A percentile compares a stretch with the other conserved stretches of the same genome.
phyloP scores from a whole-genome alignment of 1,139 yeast species.

The Pneumocystis sp. region DNA sequence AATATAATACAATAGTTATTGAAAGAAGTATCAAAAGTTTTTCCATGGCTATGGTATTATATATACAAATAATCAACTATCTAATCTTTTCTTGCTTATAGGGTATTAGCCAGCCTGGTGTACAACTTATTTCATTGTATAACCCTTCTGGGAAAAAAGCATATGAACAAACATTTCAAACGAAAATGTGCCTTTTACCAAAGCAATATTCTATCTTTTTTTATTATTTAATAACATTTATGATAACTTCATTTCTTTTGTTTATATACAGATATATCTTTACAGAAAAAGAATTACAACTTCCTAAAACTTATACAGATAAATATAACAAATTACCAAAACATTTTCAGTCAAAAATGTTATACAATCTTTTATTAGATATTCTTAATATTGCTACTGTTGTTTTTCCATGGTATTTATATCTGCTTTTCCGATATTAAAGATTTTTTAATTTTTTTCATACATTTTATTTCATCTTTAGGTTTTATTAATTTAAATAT shows the following conservation, averaged over 20 bases:
- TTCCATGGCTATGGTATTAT: constrained; percentile 57
- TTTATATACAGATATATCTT: background rate
- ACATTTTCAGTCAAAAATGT: background rate
- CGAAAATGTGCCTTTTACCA: constrained; percentile 17
- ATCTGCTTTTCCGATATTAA: background rate
- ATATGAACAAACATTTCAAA: constrained; percentile 13
- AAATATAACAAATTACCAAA: background rate
- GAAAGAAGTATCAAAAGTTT: constrained; percentile 81
- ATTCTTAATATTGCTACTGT: background rate
- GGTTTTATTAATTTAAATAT: background rate
- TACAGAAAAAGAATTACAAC: background rate
- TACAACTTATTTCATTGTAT: constrained; percentile 56
- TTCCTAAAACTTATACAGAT: background rate
- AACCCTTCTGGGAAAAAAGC: constrained; percentile 6
- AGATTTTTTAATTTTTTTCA: background rate
- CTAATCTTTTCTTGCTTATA: background rate
- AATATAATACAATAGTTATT: constrained; percentile 28
- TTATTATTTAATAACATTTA: constrained; percentile 4
- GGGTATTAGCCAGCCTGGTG: constrained; percentile 73
- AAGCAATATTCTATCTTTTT: constrained; percentile 16
- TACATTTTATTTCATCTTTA: background rate
- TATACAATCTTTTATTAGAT: background rate
- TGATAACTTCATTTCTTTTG: background rate
- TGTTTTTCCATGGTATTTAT: background rate
- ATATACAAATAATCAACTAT: background rate